A percentile compares a stretch with the other conserved stretches of the same genome.
Conservation (phyloP, 2,329 filamentous ascomycete species). For the Alternaria dauci region DNA sequence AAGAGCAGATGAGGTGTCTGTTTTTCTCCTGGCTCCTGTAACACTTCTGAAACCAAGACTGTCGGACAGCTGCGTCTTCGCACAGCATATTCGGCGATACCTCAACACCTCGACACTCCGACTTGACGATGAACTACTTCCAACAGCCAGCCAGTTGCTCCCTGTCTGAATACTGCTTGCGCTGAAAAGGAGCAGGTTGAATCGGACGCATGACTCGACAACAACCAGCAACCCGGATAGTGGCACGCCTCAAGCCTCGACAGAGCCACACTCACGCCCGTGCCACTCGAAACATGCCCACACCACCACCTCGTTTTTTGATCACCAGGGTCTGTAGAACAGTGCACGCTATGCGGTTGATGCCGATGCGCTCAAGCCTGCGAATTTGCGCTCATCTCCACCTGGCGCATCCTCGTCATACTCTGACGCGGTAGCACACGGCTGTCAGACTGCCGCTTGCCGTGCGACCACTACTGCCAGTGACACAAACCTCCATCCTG, state of each 20-base stretch:
- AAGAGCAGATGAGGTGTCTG: slow-evolving; percentile 15
- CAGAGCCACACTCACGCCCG: slow-evolving; percentile 9
- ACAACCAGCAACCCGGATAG: not conserved
- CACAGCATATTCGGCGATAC: not conserved
- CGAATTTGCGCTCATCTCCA: slow-evolving; percentile 1
- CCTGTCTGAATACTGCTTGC: not conserved
- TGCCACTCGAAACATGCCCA: slow-evolving; percentile 9
- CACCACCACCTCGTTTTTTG: slow-evolving; percentile 2
- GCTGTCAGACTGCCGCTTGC: not conserved
- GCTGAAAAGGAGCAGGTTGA: not conserved
- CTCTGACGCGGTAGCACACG: not conserved
- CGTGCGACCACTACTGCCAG: not conserved
- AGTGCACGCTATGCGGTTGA: slow-evolving; percentile 6
- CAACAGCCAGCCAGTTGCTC: not conserved
- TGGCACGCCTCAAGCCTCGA: not conserved
- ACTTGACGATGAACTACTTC: not conserved
- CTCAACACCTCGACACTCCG: not conserved
- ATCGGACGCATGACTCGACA: not conserved
- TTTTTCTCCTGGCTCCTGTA: slow-evolving; percentile 22
- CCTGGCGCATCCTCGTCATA: slow-evolving; percentile 4
- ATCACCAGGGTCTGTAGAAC: slow-evolving; percentile 1
- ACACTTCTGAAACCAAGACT: slow-evolving; percentile 30
- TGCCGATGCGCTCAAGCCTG: not conserved
- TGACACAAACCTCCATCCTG: not conserved
- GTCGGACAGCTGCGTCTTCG: not conserved